phyloP scores from a whole-genome alignment of 169 alveolate species.

The Theileria sp. region DNA sequence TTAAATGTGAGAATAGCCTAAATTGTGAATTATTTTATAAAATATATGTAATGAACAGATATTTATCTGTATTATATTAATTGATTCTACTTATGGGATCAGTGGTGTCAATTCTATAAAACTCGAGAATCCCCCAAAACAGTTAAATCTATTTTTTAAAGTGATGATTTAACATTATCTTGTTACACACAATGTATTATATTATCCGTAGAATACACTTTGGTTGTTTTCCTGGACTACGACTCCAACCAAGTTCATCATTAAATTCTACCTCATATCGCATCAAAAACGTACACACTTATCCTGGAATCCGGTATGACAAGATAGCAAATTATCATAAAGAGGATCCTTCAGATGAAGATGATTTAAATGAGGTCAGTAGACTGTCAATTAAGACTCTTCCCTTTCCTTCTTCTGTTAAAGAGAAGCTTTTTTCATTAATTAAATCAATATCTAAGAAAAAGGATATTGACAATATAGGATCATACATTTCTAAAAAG shows the following conservation, averaged over 20 bases:
- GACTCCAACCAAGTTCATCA: not conserved
- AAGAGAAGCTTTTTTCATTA: slow-evolving; percentile 64
- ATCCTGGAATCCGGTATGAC: slow-evolving; percentile 57
- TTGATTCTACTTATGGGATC: slow-evolving; percentile 9
- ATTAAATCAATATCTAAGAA: slow-evolving; percentile 70
- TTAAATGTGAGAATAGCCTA: not conserved
- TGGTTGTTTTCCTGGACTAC: not conserved
- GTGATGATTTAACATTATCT: not conserved
- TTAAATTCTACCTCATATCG: not conserved
- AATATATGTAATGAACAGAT: not conserved
- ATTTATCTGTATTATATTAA: no score
- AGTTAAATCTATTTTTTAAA: not conserved
- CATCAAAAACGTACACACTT: not conserved
- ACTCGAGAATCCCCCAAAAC: not conserved
- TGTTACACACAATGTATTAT: not conserved
- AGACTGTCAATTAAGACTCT: slow-evolving; percentile 49
- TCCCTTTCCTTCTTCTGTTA: slow-evolving; percentile 70
- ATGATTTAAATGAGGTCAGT: slow-evolving; percentile 54
- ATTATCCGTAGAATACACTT: not conserved
- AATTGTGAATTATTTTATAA: not conserved
- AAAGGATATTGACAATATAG: slow-evolving; percentile 78
- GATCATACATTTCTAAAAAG: slow-evolving; percentile 67
- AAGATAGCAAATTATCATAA: slow-evolving; percentile 37
- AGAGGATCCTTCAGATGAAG: slow-evolving; percentile 13
- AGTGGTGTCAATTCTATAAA: slow-evolving; percentile 3